Base-by-base conservation (phyloP, 495 filamentous ascomycete genomes). In the Penicillium waksmanii region DNA sequence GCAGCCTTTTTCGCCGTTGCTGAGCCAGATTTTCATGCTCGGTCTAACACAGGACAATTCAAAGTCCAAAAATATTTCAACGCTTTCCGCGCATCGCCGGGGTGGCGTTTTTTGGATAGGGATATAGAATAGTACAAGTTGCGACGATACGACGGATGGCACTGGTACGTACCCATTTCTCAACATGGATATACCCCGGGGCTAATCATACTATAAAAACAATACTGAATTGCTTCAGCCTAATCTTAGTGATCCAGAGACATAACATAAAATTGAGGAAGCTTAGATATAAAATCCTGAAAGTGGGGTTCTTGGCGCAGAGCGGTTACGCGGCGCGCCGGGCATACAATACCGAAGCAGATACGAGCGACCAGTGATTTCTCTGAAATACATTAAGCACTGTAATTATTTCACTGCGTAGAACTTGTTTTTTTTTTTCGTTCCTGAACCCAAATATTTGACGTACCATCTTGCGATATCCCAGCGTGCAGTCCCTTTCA, bases 301-400 rank as follows among this genome's bases (percentile, higher is more conserved):
- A 25, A 33, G 47, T 50, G 47, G 47, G 19, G 47, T n/a, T 50
- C 47, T 50, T 50, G 47, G 47, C 47, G 19, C 21, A 21, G 9
- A 19, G n/a, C n/a, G n/a, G 21, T 50, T 50, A 50, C 47, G 47
- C 47, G 47, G 47, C 47, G 47, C 47, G 8, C 3, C 21, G 19
- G 21, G 12, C 27, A 12, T 50, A 17, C 3, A n/a, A 17, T 19
- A 11, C 18, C 42, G 42, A 10, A 21, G 36, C 36, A 38, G n/a
- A 46, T 46, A 3, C 8, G 8, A 46, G 0, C 5, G 9, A 17
- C 17, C 18, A 19, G 42, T 46, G n/a, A 46, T 17, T 9, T 46
- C 17, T 50, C 23, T 19, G 15, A 2, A 38, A 31, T 31, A 6
- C 27, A 31, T 31, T 31, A 5, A 31, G 27, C 27, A 31, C 6